Base-by-base conservation (phyloP, 106 monocot genomes). In the Xerophyta viscosa region DNA sequence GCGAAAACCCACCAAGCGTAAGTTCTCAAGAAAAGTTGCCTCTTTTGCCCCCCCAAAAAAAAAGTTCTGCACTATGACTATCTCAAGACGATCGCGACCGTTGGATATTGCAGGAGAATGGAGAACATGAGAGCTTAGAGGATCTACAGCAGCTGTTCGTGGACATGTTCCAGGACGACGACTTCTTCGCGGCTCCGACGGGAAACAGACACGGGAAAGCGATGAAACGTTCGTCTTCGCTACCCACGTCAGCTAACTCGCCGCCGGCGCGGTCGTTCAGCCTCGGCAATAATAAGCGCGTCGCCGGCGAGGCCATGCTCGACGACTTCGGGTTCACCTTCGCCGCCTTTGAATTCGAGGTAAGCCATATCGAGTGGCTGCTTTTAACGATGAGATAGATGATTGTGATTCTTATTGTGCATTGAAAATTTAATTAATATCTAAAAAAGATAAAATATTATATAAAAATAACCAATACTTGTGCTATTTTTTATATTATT, bases 131-230 rank as follows among this genome's bases (percentile, higher is more conserved):
- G 58, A 87, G 66, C 57, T 84, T 93, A 30, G 80, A 93, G 63
- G 83, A 93, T 10, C 63, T 93, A 45, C 87, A 93, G 69, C 68
- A 67, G 41, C 19, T 93, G 59, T 93, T 93, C 52, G 68, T 74
- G 36, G 87, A 87, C 10, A 77, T 87, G 87, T 83, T 93, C 64
- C 67, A 87, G 22, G 64, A 37, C 1, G 87, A 92, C 37, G 1
- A 12, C 6, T 3, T 39, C 39, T 1, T 10, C 10, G 1, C 15
- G 13, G 6, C 39, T 39, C 13, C 33, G 5, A 36, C 42, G 2
- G 17, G 1, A 19, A 2, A 3, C 70, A 28, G 57, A 65, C 48
- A 19, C 28, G 11, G 15, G 15, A 42, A n/a, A 45, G 10, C 46
- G n/a, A 11, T 28, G 18, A 27, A 24, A 39, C 31, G 30, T 4